Base-by-base conservation (phyloP, 495 filamentous ascomycete genomes). In the Penicillium daleae region DNA sequence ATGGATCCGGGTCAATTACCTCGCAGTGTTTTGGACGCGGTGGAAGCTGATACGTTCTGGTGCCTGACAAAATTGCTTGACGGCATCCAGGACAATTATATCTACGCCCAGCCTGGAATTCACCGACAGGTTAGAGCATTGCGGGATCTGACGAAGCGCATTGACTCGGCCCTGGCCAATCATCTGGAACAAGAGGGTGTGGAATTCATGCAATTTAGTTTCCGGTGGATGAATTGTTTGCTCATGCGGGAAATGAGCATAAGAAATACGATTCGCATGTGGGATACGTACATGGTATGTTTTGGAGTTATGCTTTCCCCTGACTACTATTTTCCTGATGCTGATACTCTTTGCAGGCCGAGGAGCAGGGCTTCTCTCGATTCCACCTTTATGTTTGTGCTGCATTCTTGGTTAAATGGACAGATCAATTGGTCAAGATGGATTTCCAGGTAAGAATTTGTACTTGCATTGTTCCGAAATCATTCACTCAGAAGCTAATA, bases 221-320 rank as follows among this genome's bases (percentile, higher is more conserved):
- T 99, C 73, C 85, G 95, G 61, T 99, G 95, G 95, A 98, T 99
- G 95, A 99, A 99, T 69, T 99, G 95, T 70, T 83, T 99, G 62
- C 80, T 99, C 66, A 99, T 99, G 95, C 84, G 95, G 62, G 95
- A 99, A 76, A 90, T 99, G 62, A 96, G 89, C 74, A 92, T 99
- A 42, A 90, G 87, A 75, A 97, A 97, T 68, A 97, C 92, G 1
- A 97, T 98, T 66, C 82, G 95, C 63, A 99, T 99, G 95, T 99
- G 95, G 95, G 95, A 99, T 78, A 99, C 95, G 12, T 99, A 99
- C 76, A 86, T 99, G 82, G 93, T 96, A 78, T 67, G 87, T 61
- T n/a, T 35, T 6, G 26, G 33, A 12, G 40, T 9, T n/a, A 5
- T 24, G 27, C 24, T 21, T 12, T 62, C 15, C 24, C 27, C 46